phyloP scores from a whole-genome alignment of 768 basidiomycete genomes.

The Podaxis carcinomalis region DNA sequence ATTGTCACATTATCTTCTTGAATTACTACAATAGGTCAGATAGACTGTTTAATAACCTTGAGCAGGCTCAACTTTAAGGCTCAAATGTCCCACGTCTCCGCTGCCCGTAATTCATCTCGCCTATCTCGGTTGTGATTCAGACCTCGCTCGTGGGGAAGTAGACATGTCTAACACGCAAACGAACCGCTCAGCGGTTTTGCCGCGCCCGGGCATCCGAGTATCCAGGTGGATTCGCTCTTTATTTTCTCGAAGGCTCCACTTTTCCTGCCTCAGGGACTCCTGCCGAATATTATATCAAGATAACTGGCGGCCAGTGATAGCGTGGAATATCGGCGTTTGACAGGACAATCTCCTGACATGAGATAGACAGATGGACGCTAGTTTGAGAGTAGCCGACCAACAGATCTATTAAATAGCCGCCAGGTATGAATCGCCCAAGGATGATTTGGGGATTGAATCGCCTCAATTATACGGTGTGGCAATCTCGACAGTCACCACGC shows the following conservation, averaged over 20 bases:
- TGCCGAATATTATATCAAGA: neutral
- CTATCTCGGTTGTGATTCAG: neutral
- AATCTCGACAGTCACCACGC: too few species aligned
- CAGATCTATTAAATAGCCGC: too few species aligned
- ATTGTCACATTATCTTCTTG: neutral
- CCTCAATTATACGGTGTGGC: too few species aligned
- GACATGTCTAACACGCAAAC: neutral
- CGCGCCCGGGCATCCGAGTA: neutral
- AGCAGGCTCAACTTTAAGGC: neutral
- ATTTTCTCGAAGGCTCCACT: neutral
- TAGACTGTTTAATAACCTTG: neutral
- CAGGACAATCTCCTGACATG: neutral
- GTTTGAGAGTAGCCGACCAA: too few species aligned
- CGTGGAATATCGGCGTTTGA: neutral
- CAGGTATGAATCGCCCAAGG: too few species aligned
- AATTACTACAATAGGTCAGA: neutral
- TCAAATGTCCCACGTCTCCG: neutral
- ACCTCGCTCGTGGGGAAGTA: neutral
- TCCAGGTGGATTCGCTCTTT: neutral
- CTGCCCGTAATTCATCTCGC: neutral
- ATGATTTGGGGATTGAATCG: too few species aligned
- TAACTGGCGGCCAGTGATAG: neutral
- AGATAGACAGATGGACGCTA: neutral
- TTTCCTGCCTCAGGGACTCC: neutral
- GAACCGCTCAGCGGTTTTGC: neutral